Base-by-base conservation (phyloP, 768 basidiomycete genomes). In the Lactarius evosmus region DNA sequence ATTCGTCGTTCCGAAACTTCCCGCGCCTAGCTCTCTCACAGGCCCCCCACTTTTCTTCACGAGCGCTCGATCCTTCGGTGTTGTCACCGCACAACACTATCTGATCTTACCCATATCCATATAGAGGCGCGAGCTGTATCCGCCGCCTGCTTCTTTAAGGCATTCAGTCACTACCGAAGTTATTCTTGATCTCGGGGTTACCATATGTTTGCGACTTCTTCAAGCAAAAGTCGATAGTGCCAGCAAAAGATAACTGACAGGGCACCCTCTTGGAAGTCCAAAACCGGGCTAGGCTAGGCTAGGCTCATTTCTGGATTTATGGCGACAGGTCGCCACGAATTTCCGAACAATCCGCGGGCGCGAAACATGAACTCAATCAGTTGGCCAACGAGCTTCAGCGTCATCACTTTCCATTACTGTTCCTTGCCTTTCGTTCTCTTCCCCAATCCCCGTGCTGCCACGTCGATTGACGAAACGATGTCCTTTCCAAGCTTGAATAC, bases 401-500 rank as follows among this genome's bases (percentile, higher is more conserved):
- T n/a, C 38, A 58, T 51, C 34, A 27, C 27, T 51, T 41, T 16
- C 59, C 27, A 51, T 61, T 54, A 74, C 54, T 73, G 69, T 58
- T 61, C 67, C 73, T 80, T 80, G 41, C 73, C 70, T 57, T 72
- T 72, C 11, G 67, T 69, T 58, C 57, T 67, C 70, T 74, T 79
- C 60, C 62, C 65, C 25, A 62, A 60, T 33, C 62, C 67, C 40
- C 67, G 72, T 32, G 72, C 70, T 19, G 73, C 73, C 11, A 66
- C 66, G 60, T 69, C 65, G 36, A 90, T 75, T 3, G 82, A 76
- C 4, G 73, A 66, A 0, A 75, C 70, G 51, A 95, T 80, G 70
- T 91, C 89, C 68, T 79, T 80, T 9, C 88, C 86, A 4, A 95
- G 79, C 38, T 75, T 79, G 62, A 74, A 73, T 34, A 85, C 71